Percentiles rank a stretch among this genome's conserved stretches.
phyloP scores from a whole-genome alignment of 139 green algal genomes.

The Ettlia oleoabundans region DNA sequence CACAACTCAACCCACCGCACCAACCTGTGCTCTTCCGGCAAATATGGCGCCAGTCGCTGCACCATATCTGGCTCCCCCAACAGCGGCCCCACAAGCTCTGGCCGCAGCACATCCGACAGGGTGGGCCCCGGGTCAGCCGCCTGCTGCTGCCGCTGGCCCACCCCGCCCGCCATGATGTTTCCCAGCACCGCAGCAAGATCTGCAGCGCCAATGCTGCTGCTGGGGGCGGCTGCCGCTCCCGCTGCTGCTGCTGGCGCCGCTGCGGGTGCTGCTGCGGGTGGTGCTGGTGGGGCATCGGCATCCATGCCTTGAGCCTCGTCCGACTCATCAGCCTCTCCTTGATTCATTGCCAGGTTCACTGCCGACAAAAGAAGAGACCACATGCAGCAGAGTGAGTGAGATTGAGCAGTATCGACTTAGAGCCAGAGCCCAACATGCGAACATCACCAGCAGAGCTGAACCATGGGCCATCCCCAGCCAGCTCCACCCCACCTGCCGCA shows the following conservation, averaged over 20 bases:
- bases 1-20: background rate
- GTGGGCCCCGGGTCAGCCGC: slow-evolving; percentile 44
- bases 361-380: too few relatives aligned
- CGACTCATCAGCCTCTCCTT: background rate
- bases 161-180: slow-evolving; percentile 22
- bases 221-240: background rate
- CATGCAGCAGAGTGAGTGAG: too few relatives aligned
- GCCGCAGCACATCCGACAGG: slow-evolving; percentile 65
- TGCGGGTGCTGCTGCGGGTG: slow-evolving; percentile 13
- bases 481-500: too few relatives aligned
- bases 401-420: too few relatives aligned
- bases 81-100: slow-evolving; percentile 65
- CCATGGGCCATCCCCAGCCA: too few relatives aligned
- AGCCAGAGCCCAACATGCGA: too few relatives aligned
- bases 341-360: slow-evolving; percentile 45
- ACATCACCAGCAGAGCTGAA: too few relatives aligned
- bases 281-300: background rate
- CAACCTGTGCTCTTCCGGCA: slow-evolving; percentile 65
- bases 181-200: slow-evolving; percentile 12
- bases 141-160: background rate
- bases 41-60: slow-evolving; percentile 52
- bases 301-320: background rate
- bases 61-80: slow-evolving; percentile 49
- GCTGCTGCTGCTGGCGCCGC: slow-evolving; percentile 27
- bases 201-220: background rate